Evolutionary conservation across 2,329 filamentous ascomycete genomes (phyloP).

Genomic region (Lecanicillium sp.): DNA sequence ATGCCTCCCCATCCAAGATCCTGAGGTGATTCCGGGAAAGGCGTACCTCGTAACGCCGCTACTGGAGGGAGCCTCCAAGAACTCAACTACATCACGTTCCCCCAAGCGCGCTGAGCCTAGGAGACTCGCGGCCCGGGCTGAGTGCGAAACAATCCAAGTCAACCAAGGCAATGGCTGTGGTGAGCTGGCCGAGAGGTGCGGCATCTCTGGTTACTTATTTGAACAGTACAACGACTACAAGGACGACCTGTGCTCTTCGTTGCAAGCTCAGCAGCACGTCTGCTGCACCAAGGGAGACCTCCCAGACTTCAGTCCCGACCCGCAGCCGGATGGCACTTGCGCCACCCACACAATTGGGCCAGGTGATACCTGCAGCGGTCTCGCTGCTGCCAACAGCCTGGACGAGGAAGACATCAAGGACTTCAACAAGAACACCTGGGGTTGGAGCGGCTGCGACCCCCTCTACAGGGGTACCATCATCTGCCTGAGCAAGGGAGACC

Average conservation of each 20-base stretch:
- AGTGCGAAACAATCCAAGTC: slow-evolving; percentile 19
- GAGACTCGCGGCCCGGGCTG: no score
- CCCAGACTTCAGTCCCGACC: neutral
- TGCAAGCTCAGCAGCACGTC: neutral
- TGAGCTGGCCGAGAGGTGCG: slow-evolving; percentile 17
- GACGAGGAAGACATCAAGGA: neutral
- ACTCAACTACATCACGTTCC: neutral
- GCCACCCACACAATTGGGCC: neutral
- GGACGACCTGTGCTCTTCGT: neutral
- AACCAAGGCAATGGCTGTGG: slow-evolving; percentile 22
- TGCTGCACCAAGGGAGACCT: slow-evolving; percentile 5
- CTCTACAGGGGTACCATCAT: slow-evolving; percentile 11
- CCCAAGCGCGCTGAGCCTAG: neutral
- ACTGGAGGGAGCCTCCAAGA: neutral
- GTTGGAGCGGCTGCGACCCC: slow-evolving; percentile 16
- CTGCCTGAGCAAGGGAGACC: slow-evolving; percentile 19
- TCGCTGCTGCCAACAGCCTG: neutral
- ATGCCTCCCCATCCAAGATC: neutral
- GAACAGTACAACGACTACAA: slow-evolving; percentile 4
- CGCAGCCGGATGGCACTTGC: slow-evolving; percentile 6
- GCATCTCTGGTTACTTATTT: slow-evolving; percentile 2
- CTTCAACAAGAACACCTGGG: slow-evolving; percentile 16
- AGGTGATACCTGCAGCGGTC: neutral
- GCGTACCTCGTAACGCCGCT: neutral
- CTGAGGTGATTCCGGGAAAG: neutral